Evolutionary conservation across 2,329 filamentous ascomycete genomes (phyloP).

Genomic region (Colletotrichum chrysophilum): DNA sequence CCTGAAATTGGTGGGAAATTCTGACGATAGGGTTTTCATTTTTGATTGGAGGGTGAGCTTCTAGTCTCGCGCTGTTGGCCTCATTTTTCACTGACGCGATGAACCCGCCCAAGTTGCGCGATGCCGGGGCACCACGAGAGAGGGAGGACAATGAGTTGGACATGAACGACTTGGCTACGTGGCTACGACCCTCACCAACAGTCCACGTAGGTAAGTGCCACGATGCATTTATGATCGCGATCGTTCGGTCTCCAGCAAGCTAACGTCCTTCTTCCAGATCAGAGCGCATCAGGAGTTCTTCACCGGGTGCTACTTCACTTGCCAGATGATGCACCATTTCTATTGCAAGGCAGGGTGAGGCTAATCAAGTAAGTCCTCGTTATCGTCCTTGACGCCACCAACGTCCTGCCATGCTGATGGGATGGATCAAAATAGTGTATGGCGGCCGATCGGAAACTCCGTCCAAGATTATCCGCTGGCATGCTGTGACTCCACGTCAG

Average conservation of each 20-base stretch:
- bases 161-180: constrained; percentile 30
- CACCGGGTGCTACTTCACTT: not conserved
- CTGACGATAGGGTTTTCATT: not conserved
- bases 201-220: not conserved
- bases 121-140: not conserved
- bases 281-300: not conserved
- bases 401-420: no score
- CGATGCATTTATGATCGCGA: not conserved
- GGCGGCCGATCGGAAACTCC: not conserved
- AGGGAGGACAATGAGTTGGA: constrained; percentile 26
- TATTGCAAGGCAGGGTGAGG: not conserved
- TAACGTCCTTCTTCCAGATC: not conserved
- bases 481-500: not conserved
- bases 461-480: not conserved
- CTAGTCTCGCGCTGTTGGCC: fast-evolving
- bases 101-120: not conserved
- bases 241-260: fast-evolving
- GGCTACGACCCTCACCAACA: constrained; percentile 17
- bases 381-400: no score
- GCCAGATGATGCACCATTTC: not conserved
- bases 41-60: not conserved
- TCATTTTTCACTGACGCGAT: not conserved
- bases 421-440: not conserved
- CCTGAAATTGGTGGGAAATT: not conserved
- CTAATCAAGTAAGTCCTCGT: not conserved